phyloP scores from a whole-genome alignment of 257 asterid species.

The Lycium ferocissimum region DNA sequence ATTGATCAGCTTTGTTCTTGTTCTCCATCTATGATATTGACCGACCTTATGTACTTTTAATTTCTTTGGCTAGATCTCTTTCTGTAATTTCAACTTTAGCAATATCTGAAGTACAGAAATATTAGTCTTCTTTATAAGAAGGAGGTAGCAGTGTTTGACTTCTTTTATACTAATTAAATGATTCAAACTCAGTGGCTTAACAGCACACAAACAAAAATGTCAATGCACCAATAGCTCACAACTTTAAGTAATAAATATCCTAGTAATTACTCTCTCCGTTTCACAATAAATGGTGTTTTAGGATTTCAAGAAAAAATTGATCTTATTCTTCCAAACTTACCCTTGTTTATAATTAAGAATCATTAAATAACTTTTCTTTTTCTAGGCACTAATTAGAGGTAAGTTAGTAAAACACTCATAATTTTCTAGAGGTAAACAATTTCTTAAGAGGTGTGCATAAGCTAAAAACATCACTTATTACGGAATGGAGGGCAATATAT shows the following conservation, averaged over 20 bases:
- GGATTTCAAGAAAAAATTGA: no score
- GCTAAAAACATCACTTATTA: no score
- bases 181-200: constrained; percentile 62
- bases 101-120: constrained; percentile 13
- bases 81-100: constrained; percentile 35
- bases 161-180: constrained; percentile 40
- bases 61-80: constrained; percentile 30
- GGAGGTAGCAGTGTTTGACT: constrained; percentile 68
- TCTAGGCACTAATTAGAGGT: no score
- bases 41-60: constrained; percentile 5
- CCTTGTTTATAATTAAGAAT: no score
- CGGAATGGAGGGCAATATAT: background rate
- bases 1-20: constrained; percentile 47
- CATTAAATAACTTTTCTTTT: no score
- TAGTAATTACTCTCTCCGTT: background rate
- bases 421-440: no score
- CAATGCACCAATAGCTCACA: constrained; percentile 66
- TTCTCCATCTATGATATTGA: constrained; percentile 29
- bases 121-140: constrained; percentile 54
- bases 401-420: no score
- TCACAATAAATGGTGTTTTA: no score
- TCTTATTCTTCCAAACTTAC: no score
- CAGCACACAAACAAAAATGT: constrained; percentile 58
- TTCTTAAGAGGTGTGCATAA: no score
- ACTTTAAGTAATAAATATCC: constrained; percentile 25